phyloP scores from a whole-genome alignment of 345 rosid genomes.

The Gossypium ekmanianum region DNA sequence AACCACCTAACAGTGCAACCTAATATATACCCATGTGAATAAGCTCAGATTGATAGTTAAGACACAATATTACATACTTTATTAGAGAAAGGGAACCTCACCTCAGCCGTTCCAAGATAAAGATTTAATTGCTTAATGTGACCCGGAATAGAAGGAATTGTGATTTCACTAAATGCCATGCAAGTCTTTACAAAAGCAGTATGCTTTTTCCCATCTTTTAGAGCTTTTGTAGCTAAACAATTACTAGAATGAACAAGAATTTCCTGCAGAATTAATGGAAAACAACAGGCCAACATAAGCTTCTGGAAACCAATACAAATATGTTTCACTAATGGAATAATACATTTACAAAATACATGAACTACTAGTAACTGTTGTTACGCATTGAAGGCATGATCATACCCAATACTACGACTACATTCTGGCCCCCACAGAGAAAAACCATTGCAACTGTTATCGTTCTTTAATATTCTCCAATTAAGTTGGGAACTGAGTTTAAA shows the following conservation, averaged over 20 bases:
- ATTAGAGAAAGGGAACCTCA: slow-evolving; percentile 30
- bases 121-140: slow-evolving; percentile 59
- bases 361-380: not conserved
- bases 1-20: slow-evolving; percentile 77
- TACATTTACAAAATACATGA: slow-evolving; percentile 1
- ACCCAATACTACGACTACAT: not conserved
- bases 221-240: slow-evolving; percentile 56
- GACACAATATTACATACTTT: slow-evolving; percentile 10
- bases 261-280: slow-evolving; percentile 48
- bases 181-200: slow-evolving; percentile 66
- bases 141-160: slow-evolving; percentile 66
- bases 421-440: not conserved
- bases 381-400: not conserved
- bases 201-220: slow-evolving; percentile 46
- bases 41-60: slow-evolving; percentile 19
- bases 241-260: slow-evolving; percentile 79
- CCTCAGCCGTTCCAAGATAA: slow-evolving; percentile 91
- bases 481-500: not conserved
- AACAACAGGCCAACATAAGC: slow-evolving; percentile 14
- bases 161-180: slow-evolving; percentile 80
- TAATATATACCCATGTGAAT: slow-evolving; percentile 29
- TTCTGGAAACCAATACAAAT: not conserved
- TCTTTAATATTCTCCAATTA: not conserved
- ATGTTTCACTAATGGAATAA: not conserved
- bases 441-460: not conserved